phyloP scores from a whole-genome alignment of 805 yeast species.

The Middelhovenomyces tepae region DNA sequence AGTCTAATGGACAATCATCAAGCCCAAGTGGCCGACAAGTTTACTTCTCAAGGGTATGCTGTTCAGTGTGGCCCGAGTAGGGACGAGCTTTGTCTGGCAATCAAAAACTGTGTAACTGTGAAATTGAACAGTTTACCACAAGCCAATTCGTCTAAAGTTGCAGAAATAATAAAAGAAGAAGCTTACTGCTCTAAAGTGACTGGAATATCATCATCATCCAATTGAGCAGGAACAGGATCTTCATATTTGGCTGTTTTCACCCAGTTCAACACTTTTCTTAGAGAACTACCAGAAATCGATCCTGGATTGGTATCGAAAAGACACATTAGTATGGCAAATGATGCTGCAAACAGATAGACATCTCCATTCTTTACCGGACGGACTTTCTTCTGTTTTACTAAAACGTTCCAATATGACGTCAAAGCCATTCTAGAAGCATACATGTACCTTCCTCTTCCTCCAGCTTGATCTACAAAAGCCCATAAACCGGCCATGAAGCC shows the following conservation, averaged over 20 bases:
- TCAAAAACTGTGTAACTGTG: constrained; percentile 3
- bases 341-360: constrained; percentile 24
- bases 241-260: constrained; percentile 21
- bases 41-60: constrained; percentile 29
- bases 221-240: constrained; percentile 16
- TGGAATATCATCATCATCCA: neutral
- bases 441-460: constrained; percentile 27
- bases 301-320: constrained; percentile 23
- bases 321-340: constrained; percentile 26
- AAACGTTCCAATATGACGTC: constrained; percentile 28
- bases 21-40: constrained; percentile 57
- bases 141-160: constrained; percentile 11
- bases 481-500: constrained; percentile 36
- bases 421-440: constrained; percentile 30
- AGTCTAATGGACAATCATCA: constrained; percentile 85
- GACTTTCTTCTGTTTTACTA: constrained; percentile 21
- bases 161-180: constrained; percentile 3
- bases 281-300: constrained; percentile 19
- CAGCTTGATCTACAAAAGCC: constrained; percentile 29
- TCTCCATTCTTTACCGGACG: constrained; percentile 26
- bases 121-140: constrained; percentile 12
- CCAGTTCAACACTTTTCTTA: constrained; percentile 26
- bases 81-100: constrained; percentile 1
- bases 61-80: neutral
- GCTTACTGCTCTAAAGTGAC: neutral